Conservation (phyloP, 805 yeast species). For the Nakazawaea peltata region DNA sequence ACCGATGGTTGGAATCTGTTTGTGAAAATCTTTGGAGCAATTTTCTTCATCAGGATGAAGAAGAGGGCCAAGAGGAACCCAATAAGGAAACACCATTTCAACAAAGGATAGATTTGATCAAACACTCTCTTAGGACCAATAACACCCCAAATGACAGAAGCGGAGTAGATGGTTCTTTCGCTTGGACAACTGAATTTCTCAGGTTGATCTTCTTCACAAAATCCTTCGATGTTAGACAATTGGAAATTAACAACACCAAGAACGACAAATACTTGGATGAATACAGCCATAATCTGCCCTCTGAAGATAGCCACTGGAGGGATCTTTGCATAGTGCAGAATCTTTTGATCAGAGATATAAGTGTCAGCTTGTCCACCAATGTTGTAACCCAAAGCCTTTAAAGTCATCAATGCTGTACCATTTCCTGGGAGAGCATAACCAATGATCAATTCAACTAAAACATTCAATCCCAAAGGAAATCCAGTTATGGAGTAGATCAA, state of each 20-base stretch:
- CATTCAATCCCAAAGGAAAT: conserved; percentile 37
- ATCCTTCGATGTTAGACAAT: conserved; percentile 22
- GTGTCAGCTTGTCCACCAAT: conserved; percentile 59
- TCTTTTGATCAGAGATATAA: conserved; percentile 47
- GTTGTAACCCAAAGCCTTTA: conserved; percentile 48
- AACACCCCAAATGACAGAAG: conserved; percentile 23
- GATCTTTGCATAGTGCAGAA: conserved; percentile 50
- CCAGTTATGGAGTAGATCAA: conserved; percentile 42
- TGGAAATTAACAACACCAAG: conserved; percentile 28
- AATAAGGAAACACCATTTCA: conserved; percentile 53
- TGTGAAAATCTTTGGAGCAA: conserved; percentile 17
- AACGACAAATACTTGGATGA: conserved; percentile 21
- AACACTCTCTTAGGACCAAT: conserved; percentile 8
- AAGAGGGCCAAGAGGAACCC: conserved; percentile 22
- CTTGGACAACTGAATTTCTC: conserved; percentile 33
- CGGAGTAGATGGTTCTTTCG: conserved; percentile 35
- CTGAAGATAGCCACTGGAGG: conserved; percentile 54
- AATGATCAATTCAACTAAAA: conserved; percentile 46
- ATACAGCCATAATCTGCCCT: conserved; percentile 28
- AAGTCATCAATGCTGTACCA: conserved; percentile 42
- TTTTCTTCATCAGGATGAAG: conserved; percentile 20
- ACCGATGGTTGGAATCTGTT: conserved; percentile 41
- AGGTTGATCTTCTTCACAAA: conserved; percentile 26
- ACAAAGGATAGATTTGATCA: conserved; percentile 48
- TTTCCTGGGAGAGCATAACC: conserved; percentile 52